Base-by-base conservation (phyloP, 2,329 filamentous ascomycete genomes). In the Hortaea sp. region DNA sequence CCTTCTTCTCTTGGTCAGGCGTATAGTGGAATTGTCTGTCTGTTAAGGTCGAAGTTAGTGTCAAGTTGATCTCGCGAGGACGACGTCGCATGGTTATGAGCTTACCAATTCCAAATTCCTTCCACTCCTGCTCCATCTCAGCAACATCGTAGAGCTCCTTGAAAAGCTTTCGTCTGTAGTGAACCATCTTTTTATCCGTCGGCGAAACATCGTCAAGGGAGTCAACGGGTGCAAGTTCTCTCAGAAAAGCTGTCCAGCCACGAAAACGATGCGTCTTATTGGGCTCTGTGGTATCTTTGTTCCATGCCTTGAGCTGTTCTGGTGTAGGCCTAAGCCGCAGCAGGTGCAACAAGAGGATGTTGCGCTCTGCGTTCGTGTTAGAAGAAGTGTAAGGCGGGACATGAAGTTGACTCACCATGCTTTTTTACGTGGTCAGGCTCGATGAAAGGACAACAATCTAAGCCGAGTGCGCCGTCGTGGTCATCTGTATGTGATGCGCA, bases 401-500 rank as follows among this genome's bases (percentile, higher is more conserved):
- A 20, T 20, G 20, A 20, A 20, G 20, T 20, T 6, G n/a, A 52
- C 59, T 41, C 48, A 85, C 82, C 80, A 57, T 74, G 69, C 60
- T 83, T 85, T 55, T 77, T 76, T 41, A 85, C 67, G 64, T 88
- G 84, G 57, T 88, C 84, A 1, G 84, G 84, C 63, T 88, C 84
- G 57, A 78, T 82, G 61, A 86, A 83, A 9, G 77, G 72, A 44
- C 84, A 78, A 39, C 70, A 43, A 2, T 53, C 42, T 28, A 20
- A 20, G 20, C 20, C 20, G 20, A 20, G 20, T 20, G 20, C 20
- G 20, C 20, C 20, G 20, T 20, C 20, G 20, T 20, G 20, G 20
- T 20, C 20, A 20, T 20, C 20, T 20, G 7, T 42, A 27, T 20
- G 35, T 6, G 66, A 20, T 20, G 10, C 30, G 4, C 30, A n/a